Evolutionary conservation across 2,329 filamentous ascomycete species (phyloP).

Genomic region (Neophaeococcomyces aloes): DNA sequence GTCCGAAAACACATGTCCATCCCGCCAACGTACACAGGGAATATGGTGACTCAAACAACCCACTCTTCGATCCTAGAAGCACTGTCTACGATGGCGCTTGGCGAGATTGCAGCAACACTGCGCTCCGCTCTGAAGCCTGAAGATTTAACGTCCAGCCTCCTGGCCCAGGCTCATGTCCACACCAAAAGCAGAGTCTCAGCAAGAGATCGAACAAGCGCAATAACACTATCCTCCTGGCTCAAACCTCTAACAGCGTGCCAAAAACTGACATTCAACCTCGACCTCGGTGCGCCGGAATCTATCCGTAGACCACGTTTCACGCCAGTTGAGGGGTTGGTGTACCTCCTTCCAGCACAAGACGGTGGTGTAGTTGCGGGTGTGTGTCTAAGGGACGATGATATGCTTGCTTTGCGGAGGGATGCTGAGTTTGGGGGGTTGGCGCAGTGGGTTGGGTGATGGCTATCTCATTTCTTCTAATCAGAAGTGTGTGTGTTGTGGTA

Average conservation of each 20-base stretch:
- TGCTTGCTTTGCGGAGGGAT: constrained; percentile 36
- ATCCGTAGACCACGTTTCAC: constrained; percentile 41
- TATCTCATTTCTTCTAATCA: too few relatives aligned
- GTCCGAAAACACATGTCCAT: too few relatives aligned
- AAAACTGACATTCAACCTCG: constrained; percentile 40
- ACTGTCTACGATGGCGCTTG: too few relatives aligned
- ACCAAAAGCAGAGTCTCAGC: too few relatives aligned
- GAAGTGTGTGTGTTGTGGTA: too few relatives aligned
- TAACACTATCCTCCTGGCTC: constrained; percentile 47
- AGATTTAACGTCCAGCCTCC: too few relatives aligned
- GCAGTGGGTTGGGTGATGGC: constrained; percentile 28
- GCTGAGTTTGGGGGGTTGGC: constrained; percentile 33
- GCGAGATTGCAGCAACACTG: too few relatives aligned
- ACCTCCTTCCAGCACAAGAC: constrained; percentile 40
- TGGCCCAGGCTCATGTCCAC: too few relatives aligned
- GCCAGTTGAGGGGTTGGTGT: constrained; percentile 39
- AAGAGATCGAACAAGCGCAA: constrained; percentile 36
- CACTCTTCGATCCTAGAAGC: too few relatives aligned
- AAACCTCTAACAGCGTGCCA: constrained; percentile 35
- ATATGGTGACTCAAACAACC: too few relatives aligned
- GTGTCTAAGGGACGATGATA: constrained; percentile 40
- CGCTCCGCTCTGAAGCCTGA: too few relatives aligned
- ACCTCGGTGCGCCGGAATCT: constrained; percentile 36
- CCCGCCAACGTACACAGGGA: too few relatives aligned
- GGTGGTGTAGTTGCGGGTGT: constrained; percentile 38